phyloP scores from a whole-genome alignment of 768 basidiomycete species.

The Tulasnella sp. region DNA sequence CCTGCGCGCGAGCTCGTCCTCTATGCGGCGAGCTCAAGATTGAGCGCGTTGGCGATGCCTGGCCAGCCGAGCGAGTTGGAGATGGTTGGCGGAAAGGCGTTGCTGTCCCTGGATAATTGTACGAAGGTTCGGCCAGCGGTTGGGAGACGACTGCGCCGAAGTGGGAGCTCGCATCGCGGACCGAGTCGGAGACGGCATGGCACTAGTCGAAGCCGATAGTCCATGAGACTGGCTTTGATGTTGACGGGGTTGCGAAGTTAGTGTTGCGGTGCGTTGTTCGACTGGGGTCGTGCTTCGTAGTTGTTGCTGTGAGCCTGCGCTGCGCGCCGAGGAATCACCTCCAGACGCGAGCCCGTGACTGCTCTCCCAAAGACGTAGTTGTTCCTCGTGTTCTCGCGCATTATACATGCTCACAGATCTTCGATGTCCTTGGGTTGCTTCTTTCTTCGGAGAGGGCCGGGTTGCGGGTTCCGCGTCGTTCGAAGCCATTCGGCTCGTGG shows the following conservation, averaged over 20 bases:
- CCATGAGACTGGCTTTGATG: not conserved
- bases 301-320: too few species aligned
- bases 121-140: not conserved
- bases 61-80: not conserved
- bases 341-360: not conserved
- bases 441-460: not conserved
- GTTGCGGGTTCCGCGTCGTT: not conserved
- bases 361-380: slow-evolving; percentile 2
- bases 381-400: slow-evolving; percentile 11
- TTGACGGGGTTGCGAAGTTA: not conserved
- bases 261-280: too few species aligned
- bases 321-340: too few species aligned
- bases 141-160: not conserved
- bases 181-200: not conserved
- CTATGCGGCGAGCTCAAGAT: not conserved
- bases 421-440: not conserved
- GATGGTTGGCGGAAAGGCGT: not conserved
- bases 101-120: not conserved
- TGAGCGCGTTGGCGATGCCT: not conserved
- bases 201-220: not conserved
- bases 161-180: not conserved
- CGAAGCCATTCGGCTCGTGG: not conserved
- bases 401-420: slow-evolving; percentile 19
- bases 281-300: too few species aligned
- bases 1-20: not conserved